These are phyloP conservation scores for Filobasidium floriforme DNA, from an alignment of 768 basidiomycete species.

Conservation along the genomic window DNA sequence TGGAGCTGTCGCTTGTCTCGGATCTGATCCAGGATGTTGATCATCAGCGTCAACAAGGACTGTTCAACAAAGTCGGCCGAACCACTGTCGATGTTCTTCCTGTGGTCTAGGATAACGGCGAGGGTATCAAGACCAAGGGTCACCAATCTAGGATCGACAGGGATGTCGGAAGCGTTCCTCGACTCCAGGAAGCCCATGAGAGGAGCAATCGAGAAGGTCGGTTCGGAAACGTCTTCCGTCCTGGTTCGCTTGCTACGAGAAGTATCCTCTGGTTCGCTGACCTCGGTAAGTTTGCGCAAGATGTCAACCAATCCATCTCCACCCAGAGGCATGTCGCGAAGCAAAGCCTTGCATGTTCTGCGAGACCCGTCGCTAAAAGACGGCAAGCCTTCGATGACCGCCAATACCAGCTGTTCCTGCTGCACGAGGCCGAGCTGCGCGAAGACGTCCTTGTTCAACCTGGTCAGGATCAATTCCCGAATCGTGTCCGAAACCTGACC, in stretches of 20 bases:
- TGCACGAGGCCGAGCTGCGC: constrained; percentile 5
- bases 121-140: constrained; percentile 65
- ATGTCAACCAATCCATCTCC: constrained; percentile 15
- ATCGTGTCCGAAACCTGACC: background rate
- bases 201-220: constrained; percentile 12
- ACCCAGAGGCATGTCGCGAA: constrained; percentile 11
- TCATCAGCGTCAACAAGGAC: constrained; percentile 69
- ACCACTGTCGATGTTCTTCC: constrained; percentile 53
- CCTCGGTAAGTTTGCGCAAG: constrained; percentile 9
- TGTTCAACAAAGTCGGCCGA: constrained; percentile 68
- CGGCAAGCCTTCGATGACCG: constrained; percentile 11
- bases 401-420: constrained; percentile 10
- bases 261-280: background rate
- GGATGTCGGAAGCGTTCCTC: constrained; percentile 57
- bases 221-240: constrained; percentile 13
- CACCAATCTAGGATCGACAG: constrained; percentile 65
- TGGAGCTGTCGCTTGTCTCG: constrained; percentile 10
- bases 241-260: constrained; percentile 12
- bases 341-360: constrained; percentile 3
- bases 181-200: constrained; percentile 54
- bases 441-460: background rate
- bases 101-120: constrained; percentile 55
- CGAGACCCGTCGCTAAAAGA: constrained; percentile 11
- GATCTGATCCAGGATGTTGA: constrained; percentile 34
- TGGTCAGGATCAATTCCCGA: background rate